Evolutionary conservation across 106 monocot species (phyloP), one percentile per base, ranked within the genome.

Genomic region (Dendrobium nobile): DNA sequence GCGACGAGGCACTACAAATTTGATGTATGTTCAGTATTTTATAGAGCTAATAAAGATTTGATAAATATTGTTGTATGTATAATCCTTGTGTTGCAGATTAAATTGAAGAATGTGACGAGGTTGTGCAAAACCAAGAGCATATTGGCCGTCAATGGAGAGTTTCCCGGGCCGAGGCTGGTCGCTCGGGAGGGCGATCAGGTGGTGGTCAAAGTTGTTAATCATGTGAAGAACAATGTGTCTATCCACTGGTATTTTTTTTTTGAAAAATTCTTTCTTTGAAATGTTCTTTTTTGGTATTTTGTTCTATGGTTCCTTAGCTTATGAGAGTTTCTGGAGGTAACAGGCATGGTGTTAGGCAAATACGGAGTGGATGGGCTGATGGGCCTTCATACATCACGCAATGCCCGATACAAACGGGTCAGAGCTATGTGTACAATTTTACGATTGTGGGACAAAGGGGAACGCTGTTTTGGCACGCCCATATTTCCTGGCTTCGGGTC

Each of bases 361-460:
- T 88, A 9, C 28, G 41, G 33, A 91, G 78, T 40, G 91, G 82
- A 17, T 91, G 91, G 91, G 82, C 82, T 2, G 91, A 91, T 56
- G 91, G 91, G 8, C 88, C 91, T 17, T 84, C 91, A 0, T 91
- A 91, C 44, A 79, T 91, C 24, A 86, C 88, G 54, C 91, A 91
- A 42, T 91, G 91, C 59, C 91, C 91, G 45, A 88, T 91, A 18
- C 88, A 82, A 24, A 86, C 86, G 9, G 86, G 88, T 8, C 79
- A 75, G 41, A 88, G 81, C 56, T 91, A 86, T 43, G 88, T 78
- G 16, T 91, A 88, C 83, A 86, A 88, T 31, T 91, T 88, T 78
- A 91, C 91, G 16, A 78, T 86, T 2, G 84, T 73, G 2, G 91
- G 86, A 27, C 91, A 91, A 67, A 79, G 88, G 59, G 91, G 91